Percentiles rank a stretch among this genome's conserved stretches.
phyloP scores from a whole-genome alignment of 495 filamentous ascomycete genomes.

The Pyronema domesticum region DNA sequence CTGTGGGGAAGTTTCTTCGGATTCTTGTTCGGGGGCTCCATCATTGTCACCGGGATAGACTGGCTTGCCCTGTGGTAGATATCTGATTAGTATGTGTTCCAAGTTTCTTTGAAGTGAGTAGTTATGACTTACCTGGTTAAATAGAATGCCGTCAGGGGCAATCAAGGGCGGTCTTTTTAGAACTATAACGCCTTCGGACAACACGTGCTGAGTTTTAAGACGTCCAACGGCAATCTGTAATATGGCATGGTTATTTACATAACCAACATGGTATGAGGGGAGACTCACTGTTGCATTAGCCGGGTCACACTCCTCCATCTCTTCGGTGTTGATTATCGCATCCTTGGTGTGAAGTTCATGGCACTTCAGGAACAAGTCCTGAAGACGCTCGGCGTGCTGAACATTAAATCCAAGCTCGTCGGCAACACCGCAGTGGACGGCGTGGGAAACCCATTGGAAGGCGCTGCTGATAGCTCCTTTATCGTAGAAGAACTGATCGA shows the following conservation, averaged over 20 bases:
- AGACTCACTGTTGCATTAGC: no score
- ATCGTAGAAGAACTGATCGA: background rate
- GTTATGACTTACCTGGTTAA: background rate
- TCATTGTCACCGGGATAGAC: background rate
- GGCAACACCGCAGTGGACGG: background rate
- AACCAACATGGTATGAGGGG: no score
- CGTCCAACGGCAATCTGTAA: no score
- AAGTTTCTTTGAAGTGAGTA: no score
- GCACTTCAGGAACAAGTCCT: no score
- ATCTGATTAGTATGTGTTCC: no score
- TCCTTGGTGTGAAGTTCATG: no score
- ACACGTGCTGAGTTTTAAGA: no score
- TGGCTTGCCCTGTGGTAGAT: no score
- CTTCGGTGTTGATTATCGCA: no score
- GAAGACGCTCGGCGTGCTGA: background rate
- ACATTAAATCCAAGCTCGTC: background rate
- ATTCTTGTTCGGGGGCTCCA: background rate
- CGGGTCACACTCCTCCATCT: no score
- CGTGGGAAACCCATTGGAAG: background rate
- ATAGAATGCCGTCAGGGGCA: background rate
- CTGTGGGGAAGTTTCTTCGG: background rate
- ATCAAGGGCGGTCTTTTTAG: background rate
- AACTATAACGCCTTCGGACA: background rate
- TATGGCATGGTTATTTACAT: no score
- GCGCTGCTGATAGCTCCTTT: background rate